Evolutionary conservation across 805 yeast species (phyloP), one percentile per base, ranked within the genome.

Genomic region (Candida fluviatilis): DNA sequence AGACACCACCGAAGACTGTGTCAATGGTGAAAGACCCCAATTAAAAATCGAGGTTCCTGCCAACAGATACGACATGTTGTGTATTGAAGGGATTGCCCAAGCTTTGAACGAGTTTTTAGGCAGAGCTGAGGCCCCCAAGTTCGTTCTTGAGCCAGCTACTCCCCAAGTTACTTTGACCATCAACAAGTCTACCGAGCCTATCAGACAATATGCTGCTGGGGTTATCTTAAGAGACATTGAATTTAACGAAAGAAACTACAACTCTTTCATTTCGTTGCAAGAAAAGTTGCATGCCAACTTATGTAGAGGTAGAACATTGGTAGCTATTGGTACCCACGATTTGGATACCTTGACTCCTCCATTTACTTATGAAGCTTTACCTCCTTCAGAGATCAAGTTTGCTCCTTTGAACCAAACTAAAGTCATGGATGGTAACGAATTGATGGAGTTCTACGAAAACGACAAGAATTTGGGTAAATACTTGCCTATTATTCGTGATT

Each of bases 301-400:
- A 56, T 91, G 99, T 66, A 91, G 99, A 73, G 86, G 91, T 66
- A 86, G 99, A 76, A 83, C 96, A 24, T 76, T 93, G 51, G 99
- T 93, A 40, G 98, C 99, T 36, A 89, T 91, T 75, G 99, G 99
- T 54, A 93, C 99, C 38, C 99, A 93, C 58, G 98, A 93, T 64
- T 73, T 83, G 45, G 95, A 87, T 60, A 78, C 84, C 34, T 66
- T 91, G 49, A 60, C 75, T 28, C 84, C 86, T 18, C 95, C 95
- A 42, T 88, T 93, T 69, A 78, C 87, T 39, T 93, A 88, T 70
- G 87, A 83, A 57, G 97, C 93, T 31, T 68, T 84, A 48, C 71
- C 79, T 38, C 96, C 96, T 41, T 67, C 75, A 48, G 89, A 85
- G 32, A 62, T 93, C 60, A 71, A 76, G 45, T 90, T 85, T 51